phyloP scores from a whole-genome alignment of 2,329 filamentous ascomycete species.

The Cercospora zeae-maydis region DNA sequence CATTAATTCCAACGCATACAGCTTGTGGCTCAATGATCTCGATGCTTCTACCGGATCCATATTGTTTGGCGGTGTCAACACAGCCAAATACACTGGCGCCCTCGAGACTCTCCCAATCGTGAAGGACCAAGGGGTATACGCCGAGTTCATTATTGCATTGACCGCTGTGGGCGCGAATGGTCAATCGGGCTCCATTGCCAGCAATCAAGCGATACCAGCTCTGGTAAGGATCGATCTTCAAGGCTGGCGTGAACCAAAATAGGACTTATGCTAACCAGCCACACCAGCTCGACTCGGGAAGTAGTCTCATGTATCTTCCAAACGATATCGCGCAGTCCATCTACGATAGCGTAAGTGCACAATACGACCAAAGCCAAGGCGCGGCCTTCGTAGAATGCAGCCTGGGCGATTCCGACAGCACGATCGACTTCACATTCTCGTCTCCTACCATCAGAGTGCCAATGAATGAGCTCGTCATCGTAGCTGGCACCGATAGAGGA shows the following conservation, averaged over 20 bases:
- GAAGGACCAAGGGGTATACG: conserved; percentile 46
- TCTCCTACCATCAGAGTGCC: conserved; percentile 53
- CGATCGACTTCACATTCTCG: conserved; percentile 57
- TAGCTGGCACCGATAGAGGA: conserved; percentile 44
- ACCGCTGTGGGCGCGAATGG: conserved; percentile 47
- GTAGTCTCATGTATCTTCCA: conserved; percentile 68
- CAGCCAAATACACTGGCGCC: conserved; percentile 64
- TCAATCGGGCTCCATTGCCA: conserved; percentile 43
- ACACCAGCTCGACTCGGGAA: conserved; percentile 63
- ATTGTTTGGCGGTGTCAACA: conserved; percentile 78
- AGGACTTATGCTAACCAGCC: neutral
- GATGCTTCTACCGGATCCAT: conserved; percentile 65
- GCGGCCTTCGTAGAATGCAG: conserved; percentile 54
- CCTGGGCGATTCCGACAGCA: conserved; percentile 47
- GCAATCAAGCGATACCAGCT: conserved; percentile 49
- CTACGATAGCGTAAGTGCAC: conserved; percentile 41
- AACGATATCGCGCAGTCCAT: conserved; percentile 52
- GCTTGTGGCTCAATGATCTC: conserved; percentile 60
- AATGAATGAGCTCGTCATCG: conserved; percentile 55
- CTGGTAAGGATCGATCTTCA: conserved; percentile 37
- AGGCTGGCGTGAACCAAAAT: neutral
- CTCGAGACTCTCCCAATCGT: conserved; percentile 61
- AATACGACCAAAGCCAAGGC: conserved; percentile 41
- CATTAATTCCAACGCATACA: conserved; percentile 64
- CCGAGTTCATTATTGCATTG: conserved; percentile 52